Evolutionary conservation across 2,329 filamentous ascomycete species (phyloP).

Genomic region (Xylaria sp.): DNA sequence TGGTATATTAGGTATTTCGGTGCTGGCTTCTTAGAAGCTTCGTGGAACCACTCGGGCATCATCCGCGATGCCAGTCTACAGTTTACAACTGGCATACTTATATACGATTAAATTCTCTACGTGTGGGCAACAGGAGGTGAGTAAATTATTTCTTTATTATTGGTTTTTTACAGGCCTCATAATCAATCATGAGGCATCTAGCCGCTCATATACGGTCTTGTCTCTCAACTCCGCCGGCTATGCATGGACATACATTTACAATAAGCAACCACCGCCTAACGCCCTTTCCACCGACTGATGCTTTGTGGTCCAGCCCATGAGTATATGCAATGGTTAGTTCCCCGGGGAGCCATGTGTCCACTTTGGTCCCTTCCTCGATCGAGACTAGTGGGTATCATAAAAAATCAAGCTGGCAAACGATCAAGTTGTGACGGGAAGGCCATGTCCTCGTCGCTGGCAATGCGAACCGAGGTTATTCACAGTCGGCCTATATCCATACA

Average conservation of each 20-base stretch:
- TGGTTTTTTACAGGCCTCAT: slow-evolving; percentile 13
- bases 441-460: not conserved
- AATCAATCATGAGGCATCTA: not conserved
- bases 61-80: too few relatives aligned
- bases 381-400: slow-evolving; percentile 20
- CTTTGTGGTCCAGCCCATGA: slow-evolving; percentile 17
- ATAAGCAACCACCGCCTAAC: slow-evolving; percentile 10
- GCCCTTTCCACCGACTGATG: slow-evolving; percentile 8
- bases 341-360: slow-evolving; percentile 1
- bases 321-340: slow-evolving; percentile 27
- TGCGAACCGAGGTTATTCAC: not conserved
- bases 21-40: too few relatives aligned
- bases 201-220: not conserved
- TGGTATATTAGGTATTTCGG: too few relatives aligned
- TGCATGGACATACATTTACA: slow-evolving; percentile 30
- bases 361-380: slow-evolving; percentile 6
- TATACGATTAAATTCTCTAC: not conserved
- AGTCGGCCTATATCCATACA: not conserved
- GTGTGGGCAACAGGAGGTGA: not conserved
- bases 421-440: not conserved
- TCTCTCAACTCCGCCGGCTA: slow-evolving; percentile 24
- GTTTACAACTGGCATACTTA: too few relatives aligned
- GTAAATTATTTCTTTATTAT: slow-evolving; percentile 16
- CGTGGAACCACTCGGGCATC: too few relatives aligned
- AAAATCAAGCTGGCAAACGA: slow-evolving; percentile 11